A percentile compares a stretch with the other conserved stretches of the same genome.
Evolutionary conservation across 305 asterid species (phyloP).

Genomic region (Ajuga reptans): DNA sequence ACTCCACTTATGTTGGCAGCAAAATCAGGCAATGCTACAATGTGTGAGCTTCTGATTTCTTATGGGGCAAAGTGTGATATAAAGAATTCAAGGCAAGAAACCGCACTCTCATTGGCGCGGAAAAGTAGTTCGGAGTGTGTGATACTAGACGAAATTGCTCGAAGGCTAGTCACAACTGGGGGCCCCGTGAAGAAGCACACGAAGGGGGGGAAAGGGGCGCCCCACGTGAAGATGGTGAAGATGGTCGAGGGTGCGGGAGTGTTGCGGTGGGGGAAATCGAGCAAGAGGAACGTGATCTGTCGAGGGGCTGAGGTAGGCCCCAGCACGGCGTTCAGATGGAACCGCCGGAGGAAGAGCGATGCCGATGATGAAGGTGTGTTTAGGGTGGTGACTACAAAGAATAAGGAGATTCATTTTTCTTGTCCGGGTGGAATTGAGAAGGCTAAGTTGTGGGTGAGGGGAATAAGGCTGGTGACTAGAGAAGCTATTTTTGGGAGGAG

Average conservation of each 20-base stretch:
- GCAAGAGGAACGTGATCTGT: constrained; percentile 54
- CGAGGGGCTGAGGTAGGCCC: constrained; percentile 55
- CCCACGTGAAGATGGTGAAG: constrained; percentile 48
- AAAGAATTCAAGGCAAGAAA: constrained; percentile 36
- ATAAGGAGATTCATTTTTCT: constrained; percentile 56
- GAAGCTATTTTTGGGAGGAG: constrained; percentile 44
- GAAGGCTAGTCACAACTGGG: constrained; percentile 43
- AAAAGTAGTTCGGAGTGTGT: constrained; percentile 26
- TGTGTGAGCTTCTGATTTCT: constrained; percentile 46
- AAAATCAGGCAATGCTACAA: constrained; percentile 37
- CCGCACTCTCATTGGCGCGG: constrained; percentile 40
- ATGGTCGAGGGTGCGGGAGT: constrained; percentile 46
- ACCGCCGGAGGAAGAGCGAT: constrained; percentile 52
- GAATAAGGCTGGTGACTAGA: constrained; percentile 52
- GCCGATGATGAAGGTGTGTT: constrained; percentile 52
- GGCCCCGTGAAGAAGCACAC: constrained; percentile 53
- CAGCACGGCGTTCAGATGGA: constrained; percentile 44
- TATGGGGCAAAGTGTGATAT: constrained; percentile 44
- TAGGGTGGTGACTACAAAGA: constrained; percentile 54
- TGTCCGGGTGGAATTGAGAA: constrained; percentile 50
- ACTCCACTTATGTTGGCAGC: constrained; percentile 72
- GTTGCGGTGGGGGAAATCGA: constrained; percentile 62
- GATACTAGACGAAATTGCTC: constrained; percentile 53
- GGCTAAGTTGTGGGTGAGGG: constrained; percentile 69
- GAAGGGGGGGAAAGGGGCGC: constrained; percentile 49